Percentiles rank a stretch among this genome's conserved stretches.
Evolutionary conservation across 2,329 filamentous ascomycete species (phyloP).

Genomic region (Rhinocladiella mackenziei): DNA sequence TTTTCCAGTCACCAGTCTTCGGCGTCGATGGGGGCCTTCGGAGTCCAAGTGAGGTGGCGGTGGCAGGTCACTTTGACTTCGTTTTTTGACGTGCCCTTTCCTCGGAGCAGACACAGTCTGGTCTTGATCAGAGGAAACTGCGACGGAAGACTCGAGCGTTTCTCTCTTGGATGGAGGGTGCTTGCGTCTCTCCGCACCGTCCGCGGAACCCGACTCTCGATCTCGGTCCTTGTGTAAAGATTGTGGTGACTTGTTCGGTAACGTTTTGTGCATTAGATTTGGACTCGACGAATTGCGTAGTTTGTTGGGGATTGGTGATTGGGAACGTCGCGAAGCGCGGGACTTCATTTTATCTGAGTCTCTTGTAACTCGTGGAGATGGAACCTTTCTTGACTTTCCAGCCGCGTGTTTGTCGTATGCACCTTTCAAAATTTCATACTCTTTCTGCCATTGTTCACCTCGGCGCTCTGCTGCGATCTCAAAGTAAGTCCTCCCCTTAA

Average conservation of each 20-base stretch:
- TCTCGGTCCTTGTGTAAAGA: constrained; percentile 18
- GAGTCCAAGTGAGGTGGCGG: constrained; percentile 18
- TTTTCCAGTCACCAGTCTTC: constrained; percentile 30
- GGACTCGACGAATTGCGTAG: constrained; percentile 25
- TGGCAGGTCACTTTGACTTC: constrained; percentile 30
- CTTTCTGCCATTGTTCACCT: constrained; percentile 86
- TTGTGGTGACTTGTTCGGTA: constrained; percentile 22
- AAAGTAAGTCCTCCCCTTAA: constrained; percentile 75
- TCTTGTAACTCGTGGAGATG: constrained; percentile 39
- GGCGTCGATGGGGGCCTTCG: constrained; percentile 25
- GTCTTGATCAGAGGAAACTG: constrained; percentile 30
- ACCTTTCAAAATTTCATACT: constrained; percentile 76
- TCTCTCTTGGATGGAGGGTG: constrained; percentile 12
- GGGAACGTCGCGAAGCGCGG: constrained; percentile 36
- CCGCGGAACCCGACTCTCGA: constrained; percentile 9
- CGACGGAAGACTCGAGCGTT: constrained; percentile 21
- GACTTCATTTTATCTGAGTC: constrained; percentile 40
- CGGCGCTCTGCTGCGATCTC: constrained; percentile 79
- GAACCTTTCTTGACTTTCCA: constrained; percentile 31
- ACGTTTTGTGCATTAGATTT: constrained; percentile 24
- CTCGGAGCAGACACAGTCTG: constrained; percentile 16
- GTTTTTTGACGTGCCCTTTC: constrained; percentile 23
- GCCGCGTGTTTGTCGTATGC: constrained; percentile 42
- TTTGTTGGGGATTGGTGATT: constrained; percentile 37
- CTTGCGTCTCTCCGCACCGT: constrained; percentile 15